Conservation (phyloP, 805 yeast species). For the Gaillardinia entomophila region DNA sequence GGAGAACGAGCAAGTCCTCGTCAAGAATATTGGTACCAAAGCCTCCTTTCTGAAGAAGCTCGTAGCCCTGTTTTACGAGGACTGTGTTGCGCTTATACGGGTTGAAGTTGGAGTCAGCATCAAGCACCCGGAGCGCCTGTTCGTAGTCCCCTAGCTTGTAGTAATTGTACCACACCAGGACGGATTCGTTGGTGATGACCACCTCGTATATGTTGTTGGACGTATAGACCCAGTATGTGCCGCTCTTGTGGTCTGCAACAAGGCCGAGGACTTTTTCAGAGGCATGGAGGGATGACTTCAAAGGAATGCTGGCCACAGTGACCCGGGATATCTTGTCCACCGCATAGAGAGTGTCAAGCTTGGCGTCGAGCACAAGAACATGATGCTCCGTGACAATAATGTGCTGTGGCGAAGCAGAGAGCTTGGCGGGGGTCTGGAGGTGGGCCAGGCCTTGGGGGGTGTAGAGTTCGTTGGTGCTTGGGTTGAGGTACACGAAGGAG, state of each 20-base stretch:
- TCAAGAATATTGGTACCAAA: constrained; percentile 4
- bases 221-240: constrained; percentile 76
- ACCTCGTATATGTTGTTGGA: constrained; percentile 61
- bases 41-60: constrained; percentile 23
- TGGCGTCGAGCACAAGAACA: neutral
- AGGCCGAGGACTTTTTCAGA: constrained; percentile 2
- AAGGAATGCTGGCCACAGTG: neutral
- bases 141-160: constrained; percentile 40
- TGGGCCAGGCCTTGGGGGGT: neutral
- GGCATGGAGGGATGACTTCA: neutral
- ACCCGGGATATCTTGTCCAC: neutral
- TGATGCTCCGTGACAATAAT: neutral
- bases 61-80: constrained; percentile 49
- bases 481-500: neutral
- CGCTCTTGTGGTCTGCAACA: neutral
- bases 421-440: neutral
- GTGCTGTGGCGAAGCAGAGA: neutral
- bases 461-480: neutral
- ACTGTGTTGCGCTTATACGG: constrained; percentile 39
- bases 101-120: constrained; percentile 1
- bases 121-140: constrained; percentile 46
- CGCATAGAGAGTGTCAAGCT: no score
- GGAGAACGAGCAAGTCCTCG: constrained; percentile 2
- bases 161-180: constrained; percentile 61
- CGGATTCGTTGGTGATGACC: constrained; percentile 59